Evolutionary conservation across 2,329 filamentous ascomycete genomes (phyloP).

Genomic region (Sporothrix inflata): DNA sequence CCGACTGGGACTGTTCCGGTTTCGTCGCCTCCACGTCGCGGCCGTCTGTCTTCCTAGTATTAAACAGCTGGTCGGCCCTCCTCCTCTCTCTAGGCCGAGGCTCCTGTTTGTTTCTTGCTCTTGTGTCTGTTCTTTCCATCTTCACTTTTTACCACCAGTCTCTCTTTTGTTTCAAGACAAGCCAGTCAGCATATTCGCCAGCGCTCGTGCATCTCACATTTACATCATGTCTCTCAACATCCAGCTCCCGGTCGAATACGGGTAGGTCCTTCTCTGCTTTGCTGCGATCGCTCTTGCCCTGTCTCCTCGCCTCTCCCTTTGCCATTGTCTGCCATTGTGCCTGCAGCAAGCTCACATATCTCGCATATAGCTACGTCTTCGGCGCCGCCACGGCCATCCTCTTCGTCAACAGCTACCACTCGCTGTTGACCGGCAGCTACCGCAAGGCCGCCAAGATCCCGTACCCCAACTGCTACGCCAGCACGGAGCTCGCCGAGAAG

Average conservation of each 20-base stretch:
- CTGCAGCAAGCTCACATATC: conserved; percentile 21
- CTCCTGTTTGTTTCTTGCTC: conserved; percentile 6
- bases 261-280: conserved; percentile 25
- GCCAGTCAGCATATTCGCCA: neutral
- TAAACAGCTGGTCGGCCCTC: conserved; percentile 18
- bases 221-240: conserved; percentile 28
- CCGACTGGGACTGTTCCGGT: too few species aligned
- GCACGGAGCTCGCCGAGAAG: conserved; percentile 56
- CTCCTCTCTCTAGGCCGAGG: neutral
- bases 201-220: neutral
- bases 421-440: conserved; percentile 49
- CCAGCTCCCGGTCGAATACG: conserved; percentile 30
- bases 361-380: conserved; percentile 60
- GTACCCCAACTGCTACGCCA: conserved; percentile 63
- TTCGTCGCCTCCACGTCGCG: neutral
- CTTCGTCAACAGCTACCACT: conserved; percentile 61
- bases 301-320: neutral
- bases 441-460: conserved; percentile 58
- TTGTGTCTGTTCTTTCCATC: neutral
- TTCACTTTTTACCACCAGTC: neutral
- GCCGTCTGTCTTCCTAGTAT: neutral
- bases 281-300: neutral
- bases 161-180: neutral
- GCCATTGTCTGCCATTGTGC: neutral
- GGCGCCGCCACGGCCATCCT: conserved; percentile 59